Percentiles rank a stretch among this genome's conserved stretches.
Conservation (phyloP, 2,329 filamentous ascomycete genomes). For the Colletotrichum cuscutae region DNA sequence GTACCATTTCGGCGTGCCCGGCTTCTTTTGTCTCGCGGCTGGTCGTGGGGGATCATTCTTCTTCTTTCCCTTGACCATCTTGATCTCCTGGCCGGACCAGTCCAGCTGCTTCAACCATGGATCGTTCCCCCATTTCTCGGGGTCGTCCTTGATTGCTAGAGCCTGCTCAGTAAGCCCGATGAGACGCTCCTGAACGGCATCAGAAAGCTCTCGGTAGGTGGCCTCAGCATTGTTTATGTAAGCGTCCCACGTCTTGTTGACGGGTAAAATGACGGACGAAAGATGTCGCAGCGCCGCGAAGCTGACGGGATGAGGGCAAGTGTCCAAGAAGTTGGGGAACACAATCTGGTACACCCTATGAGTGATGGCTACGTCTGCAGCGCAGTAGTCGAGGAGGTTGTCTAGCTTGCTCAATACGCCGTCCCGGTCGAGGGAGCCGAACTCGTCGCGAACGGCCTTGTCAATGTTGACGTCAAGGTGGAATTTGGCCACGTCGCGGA, state of each 20-base stretch:
- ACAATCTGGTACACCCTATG: constrained; percentile 95
- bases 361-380: constrained; percentile 91
- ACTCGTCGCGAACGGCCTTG: constrained; percentile 87
- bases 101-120: constrained; percentile 95
- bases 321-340: constrained; percentile 87
- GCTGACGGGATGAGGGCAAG: constrained; percentile 96
- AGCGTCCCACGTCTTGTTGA: constrained; percentile 86
- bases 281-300: constrained; percentile 94
- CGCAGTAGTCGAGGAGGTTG: constrained; percentile 91
- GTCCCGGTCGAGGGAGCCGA: constrained; percentile 81
- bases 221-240: constrained; percentile 88
- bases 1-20: constrained; percentile 96
- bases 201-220: constrained; percentile 81
- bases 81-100: constrained; percentile 93
- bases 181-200: constrained; percentile 82
- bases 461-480: constrained; percentile 93
- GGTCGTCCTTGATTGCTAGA: constrained; percentile 75
- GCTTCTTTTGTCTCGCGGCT: constrained; percentile 87
- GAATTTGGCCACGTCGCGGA: constrained; percentile 95
- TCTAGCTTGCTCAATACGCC: constrained; percentile 79
- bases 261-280: constrained; percentile 91
- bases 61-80: constrained; percentile 90
- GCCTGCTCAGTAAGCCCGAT: constrained; percentile 80
- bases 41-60: constrained; percentile 83
- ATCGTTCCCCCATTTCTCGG: constrained; percentile 78